Evolutionary conservation across 441 rosid species (phyloP).

Genomic region (Populus tomentosa): DNA sequence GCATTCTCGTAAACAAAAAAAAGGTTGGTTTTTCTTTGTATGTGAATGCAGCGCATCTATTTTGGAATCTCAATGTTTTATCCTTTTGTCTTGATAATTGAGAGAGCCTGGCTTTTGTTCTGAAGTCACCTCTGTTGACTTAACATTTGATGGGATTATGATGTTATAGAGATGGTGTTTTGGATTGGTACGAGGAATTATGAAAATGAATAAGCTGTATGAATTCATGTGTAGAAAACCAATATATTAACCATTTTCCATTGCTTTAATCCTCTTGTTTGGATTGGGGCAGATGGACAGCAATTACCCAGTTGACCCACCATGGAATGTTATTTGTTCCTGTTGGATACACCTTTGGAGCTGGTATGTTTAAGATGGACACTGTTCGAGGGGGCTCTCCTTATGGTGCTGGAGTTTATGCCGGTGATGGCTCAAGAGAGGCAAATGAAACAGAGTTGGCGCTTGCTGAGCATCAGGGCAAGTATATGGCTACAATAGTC

Average conservation of each 20-base stretch:
- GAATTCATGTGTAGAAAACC: background rate
- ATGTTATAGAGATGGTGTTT: background rate
- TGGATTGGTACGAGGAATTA: background rate
- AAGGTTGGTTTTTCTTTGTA: background rate
- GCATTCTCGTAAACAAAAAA: background rate
- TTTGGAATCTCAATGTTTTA: background rate
- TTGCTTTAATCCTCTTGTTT: constrained; percentile 7
- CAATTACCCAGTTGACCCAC: constrained; percentile 90
- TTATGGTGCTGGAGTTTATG: constrained; percentile 90
- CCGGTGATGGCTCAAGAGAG: constrained; percentile 88
- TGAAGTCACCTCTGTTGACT: background rate
- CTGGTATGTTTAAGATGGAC: constrained; percentile 79
- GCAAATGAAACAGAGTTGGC: constrained; percentile 78
- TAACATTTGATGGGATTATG: background rate
- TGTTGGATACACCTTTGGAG: constrained; percentile 44
- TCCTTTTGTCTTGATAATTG: background rate
- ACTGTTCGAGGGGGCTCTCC: constrained; percentile 87
- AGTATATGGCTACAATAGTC: constrained; percentile 82
- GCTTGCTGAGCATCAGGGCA: constrained; percentile 95
- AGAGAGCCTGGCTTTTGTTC: background rate
- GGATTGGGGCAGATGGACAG: constrained; percentile 76
- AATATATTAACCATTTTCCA: background rate
- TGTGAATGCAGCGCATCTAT: background rate
- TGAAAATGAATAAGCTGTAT: background rate
- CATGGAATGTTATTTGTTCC: constrained; percentile 97